Evolutionary conservation across 768 basidiomycete genomes (phyloP), one percentile per base, ranked within the genome.

Genomic region (Boletus rubroflammeus): DNA sequence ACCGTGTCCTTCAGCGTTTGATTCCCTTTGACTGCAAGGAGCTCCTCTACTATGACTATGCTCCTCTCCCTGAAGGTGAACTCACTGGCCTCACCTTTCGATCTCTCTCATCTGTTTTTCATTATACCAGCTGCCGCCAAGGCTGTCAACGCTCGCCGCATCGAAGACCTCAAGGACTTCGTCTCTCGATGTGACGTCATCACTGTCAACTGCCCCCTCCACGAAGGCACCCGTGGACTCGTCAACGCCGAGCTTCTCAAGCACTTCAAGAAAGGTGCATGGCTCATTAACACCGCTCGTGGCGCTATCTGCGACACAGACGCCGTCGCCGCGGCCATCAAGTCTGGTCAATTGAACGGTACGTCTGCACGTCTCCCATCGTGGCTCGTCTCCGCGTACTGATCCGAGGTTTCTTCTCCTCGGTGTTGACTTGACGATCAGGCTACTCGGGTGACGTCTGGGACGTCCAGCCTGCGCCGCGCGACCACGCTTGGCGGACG

Each of bases 261-360:
- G 70, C 88, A 90, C 74, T 88, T 95, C 81, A 96, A 96, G 81
- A 86, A 88, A 69, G 93, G 91, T 46, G 82, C 92, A 15, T 93
- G 88, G 88, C 82, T 95, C 63, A 86, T 96, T 66, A 96, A 96
- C 81, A 93, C 91, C 28, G 90, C 91, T 48, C 90, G 92, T 61
- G 93, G 93, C 41, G 93, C 93, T 39, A 93, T 96, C 64, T 92
- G 89, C 67, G 85, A 91, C 73, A 84, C 84, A 60, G 83, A 92
- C 57, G 91, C 83, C 40, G 86, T 95, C 55, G 84, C 86, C 5
- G 83, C 68, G 0, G 91, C 93, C 13, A 68, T 96, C 52, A 77
- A 81, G 74, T 84, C 80, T 49, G 93, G 93, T 17, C 88, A 90
- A 29, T 70, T 95, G 57, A 69, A 74, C 51, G 93, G 86, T 71